Conservation (phyloP, 768 basidiomycete genomes). For the Candolleomyces aberdarensis region DNA sequence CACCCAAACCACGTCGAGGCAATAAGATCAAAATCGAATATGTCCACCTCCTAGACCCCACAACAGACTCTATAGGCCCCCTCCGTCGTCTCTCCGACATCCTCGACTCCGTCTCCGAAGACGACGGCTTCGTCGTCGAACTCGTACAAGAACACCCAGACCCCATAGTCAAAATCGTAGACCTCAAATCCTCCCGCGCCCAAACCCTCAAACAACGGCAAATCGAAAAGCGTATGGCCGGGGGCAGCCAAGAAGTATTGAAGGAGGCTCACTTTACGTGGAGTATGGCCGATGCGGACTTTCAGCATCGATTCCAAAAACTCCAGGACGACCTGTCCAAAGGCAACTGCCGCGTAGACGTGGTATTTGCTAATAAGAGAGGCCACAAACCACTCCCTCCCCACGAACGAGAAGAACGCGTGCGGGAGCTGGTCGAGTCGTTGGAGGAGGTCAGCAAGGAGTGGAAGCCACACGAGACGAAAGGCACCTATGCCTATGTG, state of each 20-base stretch:
- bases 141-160: slow-evolving; percentile 46
- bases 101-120: slow-evolving; percentile 39
- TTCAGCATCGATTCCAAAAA: slow-evolving; percentile 64
- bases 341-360: slow-evolving; percentile 48
- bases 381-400: slow-evolving; percentile 33
- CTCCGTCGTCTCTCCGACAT: slow-evolving; percentile 34
- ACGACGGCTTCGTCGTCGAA: slow-evolving; percentile 45
- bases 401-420: slow-evolving; percentile 40
- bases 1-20: slow-evolving; percentile 2
- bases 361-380: slow-evolving; percentile 53
- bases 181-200: slow-evolving; percentile 40
- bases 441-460: slow-evolving; percentile 53
- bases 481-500: slow-evolving; percentile 34
- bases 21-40: slow-evolving; percentile 38
- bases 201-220: slow-evolving; percentile 34
- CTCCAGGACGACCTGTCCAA: slow-evolving; percentile 55
- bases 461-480: slow-evolving; percentile 44
- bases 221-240: slow-evolving; percentile 27
- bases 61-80: slow-evolving; percentile 18
- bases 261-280: slow-evolving; percentile 79
- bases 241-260: slow-evolving; percentile 26
- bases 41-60: slow-evolving; percentile 49
- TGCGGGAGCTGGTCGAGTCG: slow-evolving; percentile 37
- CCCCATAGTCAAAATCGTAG: slow-evolving; percentile 60
- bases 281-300: slow-evolving; percentile 55